phyloP scores from a whole-genome alignment of 148 eudicot genomes.

The Heliamphora exappendiculata region DNA sequence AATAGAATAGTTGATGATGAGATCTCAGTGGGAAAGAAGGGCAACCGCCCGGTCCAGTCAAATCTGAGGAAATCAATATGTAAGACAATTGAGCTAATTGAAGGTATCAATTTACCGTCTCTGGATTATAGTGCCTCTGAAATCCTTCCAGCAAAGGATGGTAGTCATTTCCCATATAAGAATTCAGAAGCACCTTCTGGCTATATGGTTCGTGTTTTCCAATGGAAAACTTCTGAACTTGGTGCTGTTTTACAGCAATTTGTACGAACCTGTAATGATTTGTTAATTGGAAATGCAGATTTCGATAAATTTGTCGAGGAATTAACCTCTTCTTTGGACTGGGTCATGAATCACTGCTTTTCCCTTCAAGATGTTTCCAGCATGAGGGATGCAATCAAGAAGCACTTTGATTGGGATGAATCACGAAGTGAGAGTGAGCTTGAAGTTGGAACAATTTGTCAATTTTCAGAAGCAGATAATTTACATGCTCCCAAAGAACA shows the following conservation, averaged over 20 bases:
- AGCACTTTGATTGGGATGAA: slow-evolving; percentile 23
- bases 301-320: slow-evolving; percentile 46
- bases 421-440: slow-evolving; percentile 47
- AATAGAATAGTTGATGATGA: slow-evolving; percentile 5
- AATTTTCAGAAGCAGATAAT: slow-evolving; percentile 28
- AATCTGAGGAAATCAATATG: slow-evolving; percentile 24
- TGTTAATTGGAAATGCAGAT: slow-evolving; percentile 43
- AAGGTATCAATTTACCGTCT: slow-evolving; percentile 40
- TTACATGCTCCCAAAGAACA: slow-evolving; percentile 19
- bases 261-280: slow-evolving; percentile 42
- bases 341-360: slow-evolving; percentile 72
- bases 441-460: slow-evolving; percentile 25
- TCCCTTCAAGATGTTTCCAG: slow-evolving; percentile 73
- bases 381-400: slow-evolving; percentile 56
- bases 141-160: no score
- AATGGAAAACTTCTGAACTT: slow-evolving; percentile 75
- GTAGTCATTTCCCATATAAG: slow-evolving; percentile 15
- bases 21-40: slow-evolving; percentile 8
- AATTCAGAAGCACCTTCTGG: slow-evolving; percentile 31
- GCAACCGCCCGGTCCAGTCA: slow-evolving; percentile 4
- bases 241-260: slow-evolving; percentile 38
- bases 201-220: slow-evolving; percentile 53
- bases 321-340: slow-evolving; percentile 48
- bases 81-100: slow-evolving; percentile 50
- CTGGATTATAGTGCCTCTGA: slow-evolving; percentile 11